These are phyloP conservation scores for Aspergillus leporis DNA, from an alignment of 495 filamentous ascomycete genomes.

Conservation along the genomic window DNA sequence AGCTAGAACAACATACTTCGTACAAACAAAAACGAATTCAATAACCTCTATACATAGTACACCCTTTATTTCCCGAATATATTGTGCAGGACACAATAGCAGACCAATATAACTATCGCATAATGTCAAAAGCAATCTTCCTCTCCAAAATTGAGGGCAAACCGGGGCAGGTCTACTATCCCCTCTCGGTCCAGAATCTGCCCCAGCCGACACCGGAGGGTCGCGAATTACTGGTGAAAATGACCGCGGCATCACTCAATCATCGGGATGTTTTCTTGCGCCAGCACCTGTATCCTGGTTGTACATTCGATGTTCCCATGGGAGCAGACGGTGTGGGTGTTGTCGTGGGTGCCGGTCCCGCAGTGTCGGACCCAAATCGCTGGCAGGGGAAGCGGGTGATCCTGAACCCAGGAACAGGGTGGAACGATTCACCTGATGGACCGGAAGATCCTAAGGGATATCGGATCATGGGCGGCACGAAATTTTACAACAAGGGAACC, in stretches of 20 bases:
- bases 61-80: neutral
- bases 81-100: neutral
- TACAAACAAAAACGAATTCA: neutral
- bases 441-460: conserved; percentile 67
- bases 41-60: neutral
- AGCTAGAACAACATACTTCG: neutral
- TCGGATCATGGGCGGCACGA: conserved; percentile 72
- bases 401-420: conserved; percentile 72
- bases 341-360: conserved; percentile 62
- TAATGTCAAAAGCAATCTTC: conserved; percentile 57
- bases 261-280: conserved; percentile 92
- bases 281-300: conserved; percentile 83
- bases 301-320: conserved; percentile 73
- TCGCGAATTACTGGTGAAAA: conserved; percentile 64
- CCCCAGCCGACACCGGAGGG: conserved; percentile 62
- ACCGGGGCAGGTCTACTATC: conserved; percentile 74
- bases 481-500: conserved; percentile 62
- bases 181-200: conserved; percentile 60
- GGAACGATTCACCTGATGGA: conserved; percentile 66
- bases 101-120: conserved; percentile 15
- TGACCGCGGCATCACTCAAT: conserved; percentile 80
- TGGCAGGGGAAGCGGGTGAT: conserved; percentile 71
- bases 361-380: conserved; percentile 41
- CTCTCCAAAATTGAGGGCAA: conserved; percentile 54
- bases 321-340: conserved; percentile 76